Evolutionary conservation across 2,329 filamentous ascomycete genomes (phyloP), one percentile per base, ranked within the genome.

Genomic region (Parafenestella ontariensis): DNA sequence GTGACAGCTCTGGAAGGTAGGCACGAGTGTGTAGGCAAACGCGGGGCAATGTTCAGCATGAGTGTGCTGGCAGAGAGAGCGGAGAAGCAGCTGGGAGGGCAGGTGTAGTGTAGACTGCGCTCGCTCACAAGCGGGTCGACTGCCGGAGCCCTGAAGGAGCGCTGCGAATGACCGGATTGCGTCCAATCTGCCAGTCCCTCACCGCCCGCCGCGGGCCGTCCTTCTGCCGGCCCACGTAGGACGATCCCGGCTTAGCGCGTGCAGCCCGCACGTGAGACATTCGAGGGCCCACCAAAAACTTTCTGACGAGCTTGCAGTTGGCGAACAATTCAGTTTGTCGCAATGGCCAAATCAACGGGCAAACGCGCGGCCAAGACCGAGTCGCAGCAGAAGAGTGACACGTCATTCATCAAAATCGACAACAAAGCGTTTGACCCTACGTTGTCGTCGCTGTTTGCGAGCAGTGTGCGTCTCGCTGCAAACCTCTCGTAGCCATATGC

Each of bases 401-500:
- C 58, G 34, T 23, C 65, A n/a, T 58, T 72, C 49, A 58, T 69
- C 39, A 52, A 63, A 24, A 62, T 66, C 50, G 49, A 68, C 58
- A 71, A 76, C 23, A 74, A 73, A 28, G 68, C 71, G 39, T 67
- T 81, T 46, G 77, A 82, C 56, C 76, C 78, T 17, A 66, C 65
- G 33, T 61, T 83, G 28, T 76, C 78, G n/a, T 81, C 78, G 47
- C 70, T 83, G 43, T 83, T 83, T 67, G 76, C 80, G 20, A 70
- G 66, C 57, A 77, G 72, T 61, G 75, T 77, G 59, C 57, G 73
- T 62, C 46, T 23, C 50, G 48, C 43, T 34, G 51, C 49, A 46
- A 41, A 41, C 37, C 31, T 41, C 8, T 24, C 41, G 15, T 11
- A 18, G 26, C 37, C 21, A 46, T 49, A n/a, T 54, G 53, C 65